These are phyloP conservation scores for Chloris gayana DNA, from an alignment of 176 grass and related monocot species.

Conservation along the genomic window DNA sequence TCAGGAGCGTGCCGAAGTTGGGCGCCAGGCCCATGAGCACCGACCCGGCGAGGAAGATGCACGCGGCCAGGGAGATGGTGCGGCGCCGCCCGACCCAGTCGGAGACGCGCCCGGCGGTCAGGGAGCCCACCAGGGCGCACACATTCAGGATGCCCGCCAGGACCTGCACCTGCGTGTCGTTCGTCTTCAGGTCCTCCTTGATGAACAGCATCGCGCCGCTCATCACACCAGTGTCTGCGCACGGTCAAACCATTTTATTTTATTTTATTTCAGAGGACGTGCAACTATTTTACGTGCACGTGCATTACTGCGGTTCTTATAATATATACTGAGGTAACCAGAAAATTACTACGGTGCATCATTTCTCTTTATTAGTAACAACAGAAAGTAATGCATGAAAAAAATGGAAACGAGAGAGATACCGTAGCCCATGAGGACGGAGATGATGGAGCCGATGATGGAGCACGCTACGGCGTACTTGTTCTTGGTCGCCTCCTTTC, in stretches of 20 bases:
- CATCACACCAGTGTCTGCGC: constrained; percentile 57
- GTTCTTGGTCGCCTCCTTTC: constrained; percentile 20
- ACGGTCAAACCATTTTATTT: too few relatives aligned
- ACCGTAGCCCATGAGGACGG: constrained; percentile 75
- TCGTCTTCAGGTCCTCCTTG: constrained; percentile 56
- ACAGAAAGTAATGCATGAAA: too few relatives aligned
- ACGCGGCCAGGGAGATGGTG: constrained; percentile 46
- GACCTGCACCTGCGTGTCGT: constrained; percentile 56
- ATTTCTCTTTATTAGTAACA: too few relatives aligned
- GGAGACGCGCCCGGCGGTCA: constrained; percentile 56
- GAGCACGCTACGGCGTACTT: constrained; percentile 54
- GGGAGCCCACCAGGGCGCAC: constrained; percentile 50
- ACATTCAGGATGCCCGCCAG: constrained; percentile 57
- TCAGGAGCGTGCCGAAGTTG: constrained; percentile 42
- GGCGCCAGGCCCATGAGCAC: constrained; percentile 48
- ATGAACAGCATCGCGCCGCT: constrained; percentile 71
- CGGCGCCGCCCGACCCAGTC: constrained; percentile 48
- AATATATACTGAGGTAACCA: too few relatives aligned
- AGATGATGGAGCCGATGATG: constrained; percentile 66
- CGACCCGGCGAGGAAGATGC: constrained; percentile 48
- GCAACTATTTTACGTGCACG: not conserved
- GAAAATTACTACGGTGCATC: too few relatives aligned
- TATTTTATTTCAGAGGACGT: too few relatives aligned
- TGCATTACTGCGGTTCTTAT: too few relatives aligned
- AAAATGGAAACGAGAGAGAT: not conserved